Base-by-base conservation (phyloP, 2,329 filamentous ascomycete species). In the Pseudonectria buxi region DNA sequence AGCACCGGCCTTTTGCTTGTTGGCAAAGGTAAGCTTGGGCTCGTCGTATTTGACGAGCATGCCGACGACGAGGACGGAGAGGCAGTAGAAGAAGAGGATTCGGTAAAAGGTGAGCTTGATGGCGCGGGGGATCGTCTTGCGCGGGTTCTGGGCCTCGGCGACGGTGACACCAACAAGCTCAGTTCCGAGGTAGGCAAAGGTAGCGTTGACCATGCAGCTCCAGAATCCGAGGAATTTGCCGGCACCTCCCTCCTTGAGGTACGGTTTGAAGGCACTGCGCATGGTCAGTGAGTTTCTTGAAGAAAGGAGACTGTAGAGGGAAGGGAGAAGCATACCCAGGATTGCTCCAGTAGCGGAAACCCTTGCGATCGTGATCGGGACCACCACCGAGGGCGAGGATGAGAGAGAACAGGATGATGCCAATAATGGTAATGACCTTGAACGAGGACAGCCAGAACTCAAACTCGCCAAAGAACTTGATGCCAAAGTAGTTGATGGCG, bases 31-130 rank as follows among this genome's bases (percentile, higher is more conserved):
- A 5, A 87, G 76, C 1, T 74, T 58, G 0, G 44, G 0, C 26
- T 74, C 75, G 67, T 89, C 64, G 68, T 83, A 89, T 2, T 83
- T 82, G 4, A 90, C 81, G 33, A 83, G 70, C 72, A 86, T 85
- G 53, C 84, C 84, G 36, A 90, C 67, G 33, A 89, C 70, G 34
- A 90, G 71, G 25, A 88, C 81, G 14, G 75, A 80, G 39, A 86
- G 60, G 50, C 79, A 71, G 68, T 90, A 90, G 69, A 90, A 90
- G 65, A 89, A 67, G 46, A 86, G 62, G 57, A 90, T 89, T 39
- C 85, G 84, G 67, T 76, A 89, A 62, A 89, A 89, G 47, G 83
- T 88, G 32, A 87, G 71, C 57, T 79, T 83, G 68, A 88, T 88
- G 35, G 83, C 84, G 40, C 79, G 76, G 6, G 85, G 85, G 42